Conservation (phyloP, 768 basidiomycete species). For the Thelephora ganbajun region DNA sequence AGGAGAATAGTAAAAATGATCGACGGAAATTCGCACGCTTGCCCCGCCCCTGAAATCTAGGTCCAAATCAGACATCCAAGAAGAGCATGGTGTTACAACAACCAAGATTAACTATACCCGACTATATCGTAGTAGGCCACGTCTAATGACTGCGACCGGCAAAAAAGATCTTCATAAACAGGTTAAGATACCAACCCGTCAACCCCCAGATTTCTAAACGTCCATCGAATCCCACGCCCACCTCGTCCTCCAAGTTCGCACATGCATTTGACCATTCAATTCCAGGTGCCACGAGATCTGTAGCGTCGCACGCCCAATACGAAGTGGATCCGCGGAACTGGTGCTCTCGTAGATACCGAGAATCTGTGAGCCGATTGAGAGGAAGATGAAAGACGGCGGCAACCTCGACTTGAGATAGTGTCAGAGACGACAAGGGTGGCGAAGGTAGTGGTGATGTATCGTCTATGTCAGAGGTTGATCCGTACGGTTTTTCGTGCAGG, state of each 20-base stretch:
- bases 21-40: no score
- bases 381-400: slow-evolving; percentile 62
- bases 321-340: slow-evolving; percentile 42
- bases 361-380: slow-evolving; percentile 32
- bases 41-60: no score
- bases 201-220: slow-evolving; percentile 69
- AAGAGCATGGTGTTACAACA: slow-evolving; percentile 1
- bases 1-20: neutral
- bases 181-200: slow-evolving; percentile 69
- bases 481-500: slow-evolving; percentile 14
- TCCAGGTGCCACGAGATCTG: slow-evolving; percentile 32
- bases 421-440: slow-evolving; percentile 35
- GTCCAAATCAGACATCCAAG: no score
- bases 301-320: slow-evolving; percentile 58
- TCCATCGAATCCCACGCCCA: slow-evolving; percentile 27
- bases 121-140: neutral
- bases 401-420: slow-evolving; percentile 49
- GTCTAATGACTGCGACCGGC: slow-evolving; percentile 26
- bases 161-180: slow-evolving; percentile 40
- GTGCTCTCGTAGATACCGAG: slow-evolving; percentile 31
- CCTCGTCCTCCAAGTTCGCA: slow-evolving; percentile 23
- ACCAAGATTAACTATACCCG: slow-evolving; percentile 1
- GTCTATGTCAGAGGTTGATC: slow-evolving; percentile 3
- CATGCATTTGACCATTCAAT: slow-evolving; percentile 19
- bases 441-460: slow-evolving; percentile 43